Evolutionary conservation across 192 early-diverging fungal species (phyloP).

Genomic region (Cetraspora pellucida): DNA sequence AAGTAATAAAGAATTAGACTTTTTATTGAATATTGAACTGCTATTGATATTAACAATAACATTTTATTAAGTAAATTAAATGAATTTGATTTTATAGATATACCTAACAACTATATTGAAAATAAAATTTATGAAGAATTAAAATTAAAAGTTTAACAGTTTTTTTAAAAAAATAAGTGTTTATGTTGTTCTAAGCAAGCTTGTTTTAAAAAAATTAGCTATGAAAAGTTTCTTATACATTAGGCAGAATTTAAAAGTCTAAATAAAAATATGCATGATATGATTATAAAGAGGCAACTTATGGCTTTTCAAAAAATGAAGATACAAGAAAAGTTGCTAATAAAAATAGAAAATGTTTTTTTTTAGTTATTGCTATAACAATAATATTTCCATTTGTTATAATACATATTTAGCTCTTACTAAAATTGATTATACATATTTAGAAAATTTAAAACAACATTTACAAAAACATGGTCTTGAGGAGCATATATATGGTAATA

Average conservation of each 20-base stretch:
- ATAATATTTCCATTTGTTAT: neutral
- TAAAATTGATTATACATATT: neutral
- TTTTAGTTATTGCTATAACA: neutral
- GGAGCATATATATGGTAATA: neutral
- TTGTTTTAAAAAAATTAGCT: neutral
- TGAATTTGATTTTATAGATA: neutral
- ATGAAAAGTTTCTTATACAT: neutral
- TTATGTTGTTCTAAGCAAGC: neutral
- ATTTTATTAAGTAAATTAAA: neutral
- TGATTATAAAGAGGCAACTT: neutral
- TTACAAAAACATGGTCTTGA: neutral
- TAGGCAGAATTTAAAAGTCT: neutral
- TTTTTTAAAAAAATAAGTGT: neutral
- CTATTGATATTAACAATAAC: neutral
- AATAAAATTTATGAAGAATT: neutral
- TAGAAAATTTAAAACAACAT: neutral
- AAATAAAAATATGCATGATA: neutral
- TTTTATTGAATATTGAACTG: neutral
- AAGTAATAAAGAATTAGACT: neutral
- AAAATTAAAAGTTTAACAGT: neutral
- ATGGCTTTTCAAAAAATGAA: neutral
- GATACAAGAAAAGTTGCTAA: neutral
- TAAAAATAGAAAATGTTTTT: neutral
- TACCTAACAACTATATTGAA: neutral
- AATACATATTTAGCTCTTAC: neutral